Percentiles rank a stretch among this genome's conserved stretches.
These are phyloP conservation scores for Gonapodya prolifera DNA, from an alignment of 192 early-diverging fungal species.

Conservation along the genomic window DNA sequence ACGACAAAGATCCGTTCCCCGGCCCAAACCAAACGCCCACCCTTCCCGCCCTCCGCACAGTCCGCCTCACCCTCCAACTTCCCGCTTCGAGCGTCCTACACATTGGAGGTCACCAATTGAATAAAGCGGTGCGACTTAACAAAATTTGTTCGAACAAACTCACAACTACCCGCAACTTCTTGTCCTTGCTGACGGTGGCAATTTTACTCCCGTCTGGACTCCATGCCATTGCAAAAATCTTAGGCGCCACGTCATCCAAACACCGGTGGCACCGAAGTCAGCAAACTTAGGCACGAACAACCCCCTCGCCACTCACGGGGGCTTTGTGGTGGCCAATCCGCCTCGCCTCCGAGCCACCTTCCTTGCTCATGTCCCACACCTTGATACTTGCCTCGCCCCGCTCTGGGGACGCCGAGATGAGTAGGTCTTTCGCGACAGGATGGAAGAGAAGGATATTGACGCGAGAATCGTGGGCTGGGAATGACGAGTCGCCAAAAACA, in stretches of 20 bases:
- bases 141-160: too few species aligned
- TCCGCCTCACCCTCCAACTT: slow-evolving; percentile 4
- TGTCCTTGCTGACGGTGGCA: slow-evolving; percentile 52
- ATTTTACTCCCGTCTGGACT: slow-evolving; percentile 52
- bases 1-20: slow-evolving; percentile 33
- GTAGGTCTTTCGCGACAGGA: slow-evolving; percentile 38
- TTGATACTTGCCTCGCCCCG: slow-evolving; percentile 27
- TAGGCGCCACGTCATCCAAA: neutral
- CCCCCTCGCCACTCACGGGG: slow-evolving; percentile 19
- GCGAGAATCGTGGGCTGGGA: slow-evolving; percentile 32
- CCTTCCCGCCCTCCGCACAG: slow-evolving; percentile 37
- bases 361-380: slow-evolving; percentile 37
- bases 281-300: slow-evolving; percentile 9
- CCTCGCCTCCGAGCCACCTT: neutral
- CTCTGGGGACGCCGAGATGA: slow-evolving; percentile 47
- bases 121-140: too few species aligned
- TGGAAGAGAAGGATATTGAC: slow-evolving; percentile 39
- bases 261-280: neutral
- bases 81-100: neutral
- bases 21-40: slow-evolving; percentile 48
- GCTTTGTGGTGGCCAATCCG: slow-evolving; percentile 22
- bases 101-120: too few species aligned
- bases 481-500: neutral
- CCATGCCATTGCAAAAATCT: slow-evolving; percentile 37
- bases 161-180: slow-evolving; percentile 46